Evolutionary conservation across 2,329 filamentous ascomycete species (phyloP).

Genomic region (Penicillium hordei): DNA sequence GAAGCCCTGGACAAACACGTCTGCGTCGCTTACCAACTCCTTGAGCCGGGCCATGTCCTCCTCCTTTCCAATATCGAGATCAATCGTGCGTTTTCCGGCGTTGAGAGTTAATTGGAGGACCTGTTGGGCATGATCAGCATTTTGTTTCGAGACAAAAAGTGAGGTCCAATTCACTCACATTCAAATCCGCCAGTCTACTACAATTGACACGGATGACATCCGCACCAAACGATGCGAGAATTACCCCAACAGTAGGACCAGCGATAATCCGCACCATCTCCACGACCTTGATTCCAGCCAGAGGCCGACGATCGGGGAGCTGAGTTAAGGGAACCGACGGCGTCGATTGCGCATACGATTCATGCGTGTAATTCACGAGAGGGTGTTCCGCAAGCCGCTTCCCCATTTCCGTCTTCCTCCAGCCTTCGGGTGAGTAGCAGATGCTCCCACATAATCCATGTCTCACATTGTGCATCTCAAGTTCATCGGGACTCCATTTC

Average conservation of each 20-base stretch:
- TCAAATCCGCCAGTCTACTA: constrained; percentile 39
- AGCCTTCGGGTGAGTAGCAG: constrained; percentile 47
- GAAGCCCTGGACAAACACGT: constrained; percentile 58
- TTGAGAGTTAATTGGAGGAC: constrained; percentile 25
- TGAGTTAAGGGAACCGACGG: constrained; percentile 31
- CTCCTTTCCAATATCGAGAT: constrained; percentile 49
- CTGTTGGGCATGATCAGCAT: constrained; percentile 4
- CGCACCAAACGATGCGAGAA: constrained; percentile 48
- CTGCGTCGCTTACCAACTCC: constrained; percentile 46
- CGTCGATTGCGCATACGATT: constrained; percentile 37
- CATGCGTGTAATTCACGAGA: constrained; percentile 42
- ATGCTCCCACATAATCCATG: constrained; percentile 48
- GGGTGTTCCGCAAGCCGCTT: constrained; percentile 45
- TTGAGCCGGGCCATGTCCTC: constrained; percentile 43
- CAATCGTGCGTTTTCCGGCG: constrained; percentile 27
- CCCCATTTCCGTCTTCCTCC: constrained; percentile 48
- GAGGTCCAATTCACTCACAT: constrained; percentile 16
- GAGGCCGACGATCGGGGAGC: constrained; percentile 15
- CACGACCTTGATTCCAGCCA: constrained; percentile 52
- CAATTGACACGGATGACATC: constrained; percentile 51
- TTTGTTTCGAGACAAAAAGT: background rate
- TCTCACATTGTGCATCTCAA: constrained; percentile 45
- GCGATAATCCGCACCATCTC: constrained; percentile 44
- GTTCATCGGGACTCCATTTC: constrained; percentile 42
- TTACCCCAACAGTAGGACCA: constrained; percentile 44